A percentile compares a stretch with the other conserved stretches of the same genome.
Conservation (phyloP, 352 stramenopile genomes). For the Pythium apleroticum region DNA sequence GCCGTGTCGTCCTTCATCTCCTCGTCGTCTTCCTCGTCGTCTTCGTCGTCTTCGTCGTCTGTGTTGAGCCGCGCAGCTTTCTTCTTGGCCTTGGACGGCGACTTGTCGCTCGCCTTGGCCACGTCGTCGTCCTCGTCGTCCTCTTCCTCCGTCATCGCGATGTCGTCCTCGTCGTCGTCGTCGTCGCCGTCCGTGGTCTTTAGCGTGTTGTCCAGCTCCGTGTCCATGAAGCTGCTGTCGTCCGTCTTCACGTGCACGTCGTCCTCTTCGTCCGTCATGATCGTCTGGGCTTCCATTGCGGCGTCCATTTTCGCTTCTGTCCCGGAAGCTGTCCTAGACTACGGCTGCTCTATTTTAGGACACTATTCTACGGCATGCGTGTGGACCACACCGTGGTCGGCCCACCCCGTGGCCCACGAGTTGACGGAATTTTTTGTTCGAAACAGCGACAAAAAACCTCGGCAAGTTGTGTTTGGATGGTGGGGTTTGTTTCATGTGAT, state of each 20-base stretch:
- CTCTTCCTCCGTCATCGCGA: slow-evolving; percentile 50
- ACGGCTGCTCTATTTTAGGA: not conserved
- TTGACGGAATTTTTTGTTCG: not conserved
- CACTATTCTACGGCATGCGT: not conserved
- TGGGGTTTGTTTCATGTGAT: not conserved
- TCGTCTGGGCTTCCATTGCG: slow-evolving; percentile 10
- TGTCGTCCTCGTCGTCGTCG: slow-evolving; percentile 48
- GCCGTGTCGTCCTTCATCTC: slow-evolving; percentile 45
- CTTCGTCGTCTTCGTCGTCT: slow-evolving; percentile 30
- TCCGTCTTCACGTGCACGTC: slow-evolving; percentile 13
- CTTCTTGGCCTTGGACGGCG: slow-evolving; percentile 28
- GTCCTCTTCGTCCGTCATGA: slow-evolving; percentile 26
- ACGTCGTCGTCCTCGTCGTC: slow-evolving; percentile 33
- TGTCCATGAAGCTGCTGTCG: slow-evolving; percentile 5
- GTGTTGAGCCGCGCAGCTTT: slow-evolving; percentile 25
- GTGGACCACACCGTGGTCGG: slow-evolving; percentile 2
- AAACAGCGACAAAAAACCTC: not conserved
- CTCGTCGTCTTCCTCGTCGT: slow-evolving; percentile 43
- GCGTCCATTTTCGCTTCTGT: slow-evolving; percentile 15
- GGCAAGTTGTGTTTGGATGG: not conserved
- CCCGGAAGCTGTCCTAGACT: not conserved
- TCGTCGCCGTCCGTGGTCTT: slow-evolving; percentile 40
- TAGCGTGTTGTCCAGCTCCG: slow-evolving; percentile 13
- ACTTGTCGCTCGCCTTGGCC: slow-evolving; percentile 7
- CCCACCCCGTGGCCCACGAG: not conserved